Conservation (phyloP, 2,329 filamentous ascomycete species). For the Cytospora piceae region DNA sequence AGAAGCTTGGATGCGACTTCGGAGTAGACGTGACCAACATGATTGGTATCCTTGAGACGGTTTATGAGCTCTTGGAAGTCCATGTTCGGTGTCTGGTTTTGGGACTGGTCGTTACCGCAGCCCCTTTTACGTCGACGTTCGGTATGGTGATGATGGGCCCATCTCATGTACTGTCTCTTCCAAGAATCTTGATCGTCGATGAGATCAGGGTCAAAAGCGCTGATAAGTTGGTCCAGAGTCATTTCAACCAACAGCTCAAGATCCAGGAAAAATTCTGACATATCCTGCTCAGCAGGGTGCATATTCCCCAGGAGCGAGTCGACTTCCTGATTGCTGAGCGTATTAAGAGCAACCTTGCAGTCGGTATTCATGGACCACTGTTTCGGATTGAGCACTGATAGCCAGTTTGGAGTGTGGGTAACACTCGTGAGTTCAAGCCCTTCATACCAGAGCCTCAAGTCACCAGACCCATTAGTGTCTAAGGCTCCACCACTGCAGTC, state of each 20-base stretch:
- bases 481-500: slow-evolving; percentile 1
- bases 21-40: neutral
- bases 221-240: neutral
- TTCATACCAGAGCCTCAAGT: slow-evolving; percentile 5
- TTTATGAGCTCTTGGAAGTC: neutral
- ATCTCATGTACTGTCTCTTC: neutral
- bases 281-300: neutral
- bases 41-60: neutral
- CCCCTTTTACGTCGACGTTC: neutral
- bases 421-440: slow-evolving; percentile 4
- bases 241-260: neutral
- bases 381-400: neutral
- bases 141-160: neutral
- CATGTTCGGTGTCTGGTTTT: neutral
- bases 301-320: neutral
- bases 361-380: slow-evolving; percentile 8
- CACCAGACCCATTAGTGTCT: no score
- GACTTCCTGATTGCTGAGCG: neutral
- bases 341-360: neutral
- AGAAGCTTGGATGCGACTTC: neutral
- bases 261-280: neutral
- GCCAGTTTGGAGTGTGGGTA: neutral
- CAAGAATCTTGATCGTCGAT: neutral
- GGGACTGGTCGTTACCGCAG: neutral
- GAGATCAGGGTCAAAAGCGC: neutral